Base-by-base conservation (phyloP, 495 filamentous ascomycete genomes). In the Lichenothelia convexa region DNA sequence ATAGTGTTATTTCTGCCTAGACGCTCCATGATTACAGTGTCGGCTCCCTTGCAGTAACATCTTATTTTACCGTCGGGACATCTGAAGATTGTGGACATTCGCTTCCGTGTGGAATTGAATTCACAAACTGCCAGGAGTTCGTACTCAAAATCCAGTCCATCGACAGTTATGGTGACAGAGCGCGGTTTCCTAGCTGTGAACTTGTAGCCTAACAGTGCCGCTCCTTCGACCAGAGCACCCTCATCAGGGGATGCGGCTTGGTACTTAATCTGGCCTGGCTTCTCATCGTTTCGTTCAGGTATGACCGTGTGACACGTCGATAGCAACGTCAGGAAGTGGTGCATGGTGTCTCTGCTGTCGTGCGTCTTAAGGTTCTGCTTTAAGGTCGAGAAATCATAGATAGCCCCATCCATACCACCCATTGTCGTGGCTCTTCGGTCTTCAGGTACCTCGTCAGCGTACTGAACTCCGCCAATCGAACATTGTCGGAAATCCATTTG, bases 401-500 rank as follows among this genome's bases (percentile, higher is more conserved):
- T 77, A 2, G 85, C 89, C 39, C 75, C 62, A 48, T 84, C 82
- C 13, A 68, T 59, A 5, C 70, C 80, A 48, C 86, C 83, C 41
- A 81, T 68, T 3, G 69, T 63, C 3, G 73, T 79, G 3, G 85
- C 78, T 41, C 82, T 68, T 33, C 82, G 74, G 49, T 99, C 91
- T 52, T 99, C 91, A 0, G 91, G 75, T 18, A 94, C 75, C 33
- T 89, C 85, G 38, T 89, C 85, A 6, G 80, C 80, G 50, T 99
- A 99, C 56, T 91, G 84, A 39, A 95, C 75, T 18, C 91, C 91
- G 13, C 71, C 80, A 48, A 99, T 94, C 3, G 79, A 77, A 45
- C 80, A 89, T 55, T 93, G 82, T 54, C 82, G 84, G 55, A 94
- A 99, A 56, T 95, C 91, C 91, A 99, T 99, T 70, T 79, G 74